Percentiles rank a stretch among this genome's conserved stretches.
Evolutionary conservation across 106 monocot species (phyloP).

Genomic region (Platanthera zijinensis): DNA sequence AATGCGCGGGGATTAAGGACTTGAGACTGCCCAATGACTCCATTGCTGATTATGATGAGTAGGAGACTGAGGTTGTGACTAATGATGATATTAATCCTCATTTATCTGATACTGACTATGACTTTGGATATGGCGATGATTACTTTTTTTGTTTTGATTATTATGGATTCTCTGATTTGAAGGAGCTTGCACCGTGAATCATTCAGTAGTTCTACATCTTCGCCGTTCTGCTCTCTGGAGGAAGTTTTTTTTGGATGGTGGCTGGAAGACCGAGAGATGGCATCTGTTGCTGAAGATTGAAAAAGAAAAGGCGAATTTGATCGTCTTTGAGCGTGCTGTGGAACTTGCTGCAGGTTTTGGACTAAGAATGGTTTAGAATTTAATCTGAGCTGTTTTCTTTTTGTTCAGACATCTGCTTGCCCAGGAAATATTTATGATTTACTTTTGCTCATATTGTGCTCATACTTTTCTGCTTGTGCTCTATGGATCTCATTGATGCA

Average conservation of each 20-base stretch:
- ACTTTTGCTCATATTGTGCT: too few relatives aligned
- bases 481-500: too few relatives aligned
- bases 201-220: background rate
- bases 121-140: background rate
- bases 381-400: background rate
- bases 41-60: background rate
- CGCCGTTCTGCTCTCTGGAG: background rate
- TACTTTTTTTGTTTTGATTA: background rate
- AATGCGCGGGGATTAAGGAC: background rate
- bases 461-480: too few relatives aligned
- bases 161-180: background rate
- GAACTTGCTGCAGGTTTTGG: background rate
- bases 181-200: too few relatives aligned
- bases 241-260: background rate
- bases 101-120: background rate
- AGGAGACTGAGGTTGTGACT: background rate
- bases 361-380: background rate
- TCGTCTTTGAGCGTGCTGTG: background rate
- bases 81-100: too few relatives aligned
- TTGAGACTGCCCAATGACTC: constrained; percentile 13
- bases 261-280: background rate
- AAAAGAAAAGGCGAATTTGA: background rate
- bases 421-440: background rate
- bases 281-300: background rate
- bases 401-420: background rate